Evolutionary conservation across 192 early-diverging fungal species (phyloP).

Genomic region (Mortierella hygrophila): DNA sequence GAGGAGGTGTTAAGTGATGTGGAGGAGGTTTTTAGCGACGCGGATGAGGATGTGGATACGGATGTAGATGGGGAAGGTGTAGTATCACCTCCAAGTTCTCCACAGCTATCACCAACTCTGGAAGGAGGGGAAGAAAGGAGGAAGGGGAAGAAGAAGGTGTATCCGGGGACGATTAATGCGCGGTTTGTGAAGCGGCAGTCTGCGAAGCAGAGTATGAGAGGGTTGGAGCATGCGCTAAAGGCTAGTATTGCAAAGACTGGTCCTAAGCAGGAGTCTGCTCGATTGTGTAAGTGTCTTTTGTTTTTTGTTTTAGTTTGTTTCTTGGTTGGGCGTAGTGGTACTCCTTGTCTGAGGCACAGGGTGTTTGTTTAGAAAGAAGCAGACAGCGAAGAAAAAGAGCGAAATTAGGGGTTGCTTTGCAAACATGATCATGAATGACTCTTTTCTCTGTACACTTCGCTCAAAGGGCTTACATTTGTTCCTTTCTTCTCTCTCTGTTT

Average conservation of each 20-base stretch:
- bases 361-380: not conserved
- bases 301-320: not conserved
- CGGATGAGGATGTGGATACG: not conserved
- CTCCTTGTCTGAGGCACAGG: not conserved
- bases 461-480: not conserved
- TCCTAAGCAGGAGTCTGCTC: conserved; percentile 13
- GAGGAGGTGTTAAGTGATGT: not conserved
- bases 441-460: not conserved
- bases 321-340: not conserved
- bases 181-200: conserved; percentile 50
- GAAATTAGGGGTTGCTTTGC: not conserved
- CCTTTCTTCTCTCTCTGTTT: not conserved
- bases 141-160: not conserved
- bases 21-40: not conserved
- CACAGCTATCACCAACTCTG: not conserved
- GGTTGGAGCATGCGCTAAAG: conserved; percentile 34
- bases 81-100: not conserved
- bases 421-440: not conserved
- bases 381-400: too few species aligned
- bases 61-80: not conserved
- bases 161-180: conserved; percentile 42
- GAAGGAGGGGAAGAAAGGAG: not conserved
- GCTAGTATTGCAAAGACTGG: conserved; percentile 36
- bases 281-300: conserved; percentile 29
- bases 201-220: conserved; percentile 16